These are phyloP conservation scores for Calycina marina DNA, from an alignment of 2,329 filamentous ascomycete genomes.

Conservation along the genomic window DNA sequence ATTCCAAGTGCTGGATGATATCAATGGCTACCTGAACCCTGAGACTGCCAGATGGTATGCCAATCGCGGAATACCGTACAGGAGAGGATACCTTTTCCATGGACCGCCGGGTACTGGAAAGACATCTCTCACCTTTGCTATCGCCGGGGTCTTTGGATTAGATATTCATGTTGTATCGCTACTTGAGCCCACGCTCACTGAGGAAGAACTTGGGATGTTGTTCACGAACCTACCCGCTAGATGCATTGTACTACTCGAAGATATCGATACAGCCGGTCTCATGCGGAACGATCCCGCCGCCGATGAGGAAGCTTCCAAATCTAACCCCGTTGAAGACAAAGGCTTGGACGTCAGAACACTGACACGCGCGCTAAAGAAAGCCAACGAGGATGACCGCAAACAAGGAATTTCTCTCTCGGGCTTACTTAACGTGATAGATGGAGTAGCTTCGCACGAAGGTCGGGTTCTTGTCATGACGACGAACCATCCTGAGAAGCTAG, in stretches of 20 bases:
- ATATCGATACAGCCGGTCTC: constrained; percentile 53
- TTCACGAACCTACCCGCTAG: constrained; percentile 46
- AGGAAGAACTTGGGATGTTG: constrained; percentile 42
- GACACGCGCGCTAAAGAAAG: constrained; percentile 29
- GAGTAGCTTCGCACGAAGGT: constrained; percentile 66
- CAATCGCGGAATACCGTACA: constrained; percentile 58
- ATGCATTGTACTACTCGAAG: constrained; percentile 53
- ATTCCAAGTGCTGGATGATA: constrained; percentile 48
- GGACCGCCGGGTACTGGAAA: constrained; percentile 65
- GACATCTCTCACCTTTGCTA: constrained; percentile 49
- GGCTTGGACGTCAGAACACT: constrained; percentile 28
- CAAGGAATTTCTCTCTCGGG: constrained; percentile 58
- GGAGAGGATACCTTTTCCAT: constrained; percentile 64
- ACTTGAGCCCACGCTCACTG: constrained; percentile 43
- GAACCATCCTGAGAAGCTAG: constrained; percentile 59
- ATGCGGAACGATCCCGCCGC: constrained; percentile 24
- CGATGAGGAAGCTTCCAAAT: constrained; percentile 9
- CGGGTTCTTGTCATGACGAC: constrained; percentile 73
- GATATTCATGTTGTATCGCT: constrained; percentile 51
- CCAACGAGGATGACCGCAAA: constrained; percentile 24
- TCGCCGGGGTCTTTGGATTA: constrained; percentile 51
- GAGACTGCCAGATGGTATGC: constrained; percentile 59
- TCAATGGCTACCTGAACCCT: constrained; percentile 66
- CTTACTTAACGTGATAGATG: constrained; percentile 59
- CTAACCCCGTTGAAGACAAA: constrained; percentile 3